These are phyloP conservation scores for Trichoderma oligosporum DNA, from an alignment of 2,329 filamentous ascomycete species.

Conservation along the genomic window DNA sequence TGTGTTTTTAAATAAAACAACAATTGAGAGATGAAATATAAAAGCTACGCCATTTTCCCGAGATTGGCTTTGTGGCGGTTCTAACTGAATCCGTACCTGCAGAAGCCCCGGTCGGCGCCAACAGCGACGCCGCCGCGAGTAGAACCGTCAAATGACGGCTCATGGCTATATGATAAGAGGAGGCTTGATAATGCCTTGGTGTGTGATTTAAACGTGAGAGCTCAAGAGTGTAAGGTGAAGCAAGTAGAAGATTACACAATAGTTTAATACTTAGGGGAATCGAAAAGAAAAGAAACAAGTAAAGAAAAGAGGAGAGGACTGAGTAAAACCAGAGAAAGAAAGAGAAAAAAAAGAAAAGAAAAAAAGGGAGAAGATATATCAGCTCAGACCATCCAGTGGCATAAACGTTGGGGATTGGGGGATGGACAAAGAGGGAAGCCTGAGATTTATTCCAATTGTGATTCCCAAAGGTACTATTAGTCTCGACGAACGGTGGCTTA, in stretches of 20 bases:
- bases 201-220: no score
- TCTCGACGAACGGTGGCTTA: conserved; percentile 15
- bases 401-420: not conserved
- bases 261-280: not conserved
- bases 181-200: no score
- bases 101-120: conserved; percentile 17
- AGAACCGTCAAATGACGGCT: conserved; percentile 20
- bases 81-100: conserved; percentile 19
- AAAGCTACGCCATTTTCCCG: not conserved
- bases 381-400: conserved; percentile 7
- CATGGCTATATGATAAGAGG: conserved; percentile 2
- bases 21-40: not conserved
- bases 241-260: not conserved
- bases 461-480: not conserved
- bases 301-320: not conserved
- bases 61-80: not conserved
- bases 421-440: not conserved
- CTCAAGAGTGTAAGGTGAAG: not conserved
- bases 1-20: not conserved
- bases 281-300: not conserved
- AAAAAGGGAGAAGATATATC: not conserved
- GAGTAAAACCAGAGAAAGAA: not conserved
- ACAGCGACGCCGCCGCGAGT: conserved; percentile 20
- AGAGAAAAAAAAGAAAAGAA: not conserved
- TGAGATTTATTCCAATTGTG: conserved; percentile 14